Base-by-base conservation (phyloP, 768 basidiomycete genomes). In the Tephrocybe rancida region DNA sequence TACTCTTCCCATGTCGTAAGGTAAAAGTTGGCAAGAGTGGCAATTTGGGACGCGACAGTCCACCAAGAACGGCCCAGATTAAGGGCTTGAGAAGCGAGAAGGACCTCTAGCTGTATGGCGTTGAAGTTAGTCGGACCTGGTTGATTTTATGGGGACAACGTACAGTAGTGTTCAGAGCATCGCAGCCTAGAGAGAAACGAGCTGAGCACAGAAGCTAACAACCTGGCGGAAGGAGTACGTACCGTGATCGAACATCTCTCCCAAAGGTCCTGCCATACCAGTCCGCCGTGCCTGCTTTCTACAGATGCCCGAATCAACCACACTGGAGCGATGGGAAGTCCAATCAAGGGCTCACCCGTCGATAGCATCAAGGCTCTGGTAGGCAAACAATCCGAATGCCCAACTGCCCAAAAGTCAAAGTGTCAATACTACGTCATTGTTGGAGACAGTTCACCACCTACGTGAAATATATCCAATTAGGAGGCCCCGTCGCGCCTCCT, bases 161-260 rank as follows among this genome's bases (percentile, higher is more conserved):
- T 71, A 95, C 94, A 44, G 93, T 96, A 0, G 96, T 98, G 65
- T 98, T 98, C 59, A 99, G 77, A 0, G 95, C 95, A 66, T 96
- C 94, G 64, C 91, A 95, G 3, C 90, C 90, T 92, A 5, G 42
- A 41, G 13, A 25, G 46, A n/a, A 39, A 47, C 21, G 3, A 46
- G n/a, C 32, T 43, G 5, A 50, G 11, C 18, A 37, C 19, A 9
- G 34, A 10, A 58, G 13, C 24, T 16, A 11, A 16, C 24, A 16
- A 49, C 10, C 52, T 27, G 6, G 41, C 7, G 30, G 14, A 34
- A 27, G n/a, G n/a, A n/a, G 3, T 10, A 62, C 77, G 44, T 61
- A 88, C 95, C 96, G 70, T 98, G 97, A 66, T 99, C 97, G 68
- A 99, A 99, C 86, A 98, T 88, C 69, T 99, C 92, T 16, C 97